Conservation (phyloP, 176 grass and related monocot species). For the Phoenix dactylifera region DNA sequence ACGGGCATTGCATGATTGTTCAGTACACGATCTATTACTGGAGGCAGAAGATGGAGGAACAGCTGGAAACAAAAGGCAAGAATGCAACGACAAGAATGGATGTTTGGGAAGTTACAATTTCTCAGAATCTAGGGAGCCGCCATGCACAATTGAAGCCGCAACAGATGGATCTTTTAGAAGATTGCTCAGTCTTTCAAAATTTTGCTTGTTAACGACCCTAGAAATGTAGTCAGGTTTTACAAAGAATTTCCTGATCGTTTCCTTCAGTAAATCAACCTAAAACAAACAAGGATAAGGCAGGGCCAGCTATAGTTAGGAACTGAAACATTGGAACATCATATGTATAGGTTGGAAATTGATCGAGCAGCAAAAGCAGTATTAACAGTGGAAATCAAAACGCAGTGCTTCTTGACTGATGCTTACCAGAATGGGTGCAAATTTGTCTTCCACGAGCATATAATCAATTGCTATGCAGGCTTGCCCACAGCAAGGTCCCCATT, state of each 20-base stretch:
- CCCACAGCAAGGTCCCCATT: constrained; percentile 75
- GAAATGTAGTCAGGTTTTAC: constrained; percentile 21
- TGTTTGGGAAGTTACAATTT: constrained; percentile 36
- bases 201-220: constrained; percentile 54
- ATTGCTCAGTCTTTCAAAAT: constrained; percentile 52
- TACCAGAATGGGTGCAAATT: constrained; percentile 58
- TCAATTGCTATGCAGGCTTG: constrained; percentile 87
- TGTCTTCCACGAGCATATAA: constrained; percentile 83
- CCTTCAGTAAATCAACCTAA: constrained; percentile 65
- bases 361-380: too few relatives aligned
- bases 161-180: constrained; percentile 46
- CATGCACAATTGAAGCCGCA: constrained; percentile 50
- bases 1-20: background rate
- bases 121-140: constrained; percentile 47
- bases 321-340: too few relatives aligned
- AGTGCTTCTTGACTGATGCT: too few relatives aligned
- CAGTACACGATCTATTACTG: background rate
- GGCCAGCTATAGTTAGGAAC: too few relatives aligned
- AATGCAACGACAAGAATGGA: too few relatives aligned
- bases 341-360: too few relatives aligned
- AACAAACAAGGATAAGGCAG: background rate
- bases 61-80: background rate
- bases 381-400: too few relatives aligned
- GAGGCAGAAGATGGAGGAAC: background rate
- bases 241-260: constrained; percentile 47